Percentiles rank a stretch among this genome's conserved stretches.
Evolutionary conservation across 495 filamentous ascomycete genomes (phyloP).

Genomic region (Hypomontagnella submonticulosa): DNA sequence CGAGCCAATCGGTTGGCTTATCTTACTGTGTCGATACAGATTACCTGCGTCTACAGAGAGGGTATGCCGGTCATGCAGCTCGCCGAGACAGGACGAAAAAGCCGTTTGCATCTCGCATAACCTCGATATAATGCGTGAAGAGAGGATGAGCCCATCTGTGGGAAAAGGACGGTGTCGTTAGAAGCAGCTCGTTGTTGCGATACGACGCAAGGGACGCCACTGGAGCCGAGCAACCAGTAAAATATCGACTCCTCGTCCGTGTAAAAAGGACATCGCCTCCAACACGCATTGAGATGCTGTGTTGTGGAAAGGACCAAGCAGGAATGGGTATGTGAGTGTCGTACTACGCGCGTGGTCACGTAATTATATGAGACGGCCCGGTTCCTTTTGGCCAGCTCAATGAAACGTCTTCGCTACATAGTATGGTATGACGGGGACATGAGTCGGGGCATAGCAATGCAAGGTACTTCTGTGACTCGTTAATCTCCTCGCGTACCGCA

Average conservation of each 20-base stretch:
- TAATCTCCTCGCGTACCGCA: constrained; percentile 20
- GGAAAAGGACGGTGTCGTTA: background rate
- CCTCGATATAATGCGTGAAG: too few relatives aligned
- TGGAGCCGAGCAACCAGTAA: constrained; percentile 10
- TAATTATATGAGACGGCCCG: constrained; percentile 16
- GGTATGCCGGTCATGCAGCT: too few relatives aligned
- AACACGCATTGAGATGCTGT: constrained; percentile 15
- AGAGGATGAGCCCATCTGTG: too few relatives aligned
- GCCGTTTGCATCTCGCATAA: too few relatives aligned
- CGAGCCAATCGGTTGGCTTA: too few relatives aligned
- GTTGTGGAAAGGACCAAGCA: constrained; percentile 22
- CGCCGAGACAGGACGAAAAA: too few relatives aligned
- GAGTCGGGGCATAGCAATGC: constrained; percentile 10
- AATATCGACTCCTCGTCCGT: background rate
- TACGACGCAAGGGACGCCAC: constrained; percentile 18
- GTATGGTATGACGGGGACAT: constrained; percentile 11
- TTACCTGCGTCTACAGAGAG: too few relatives aligned
- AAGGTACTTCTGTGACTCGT: constrained; percentile 27
- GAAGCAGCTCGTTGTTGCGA: background rate
- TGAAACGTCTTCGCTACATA: constrained; percentile 11
- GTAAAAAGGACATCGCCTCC: constrained; percentile 31
- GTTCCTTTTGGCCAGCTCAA: background rate
- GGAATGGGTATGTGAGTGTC: background rate
- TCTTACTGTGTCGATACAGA: too few relatives aligned
- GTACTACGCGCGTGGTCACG: background rate